These are phyloP conservation scores for Oropetium thomaeum DNA, from an alignment of 176 grass and related monocot genomes.

Conservation along the genomic window DNA sequence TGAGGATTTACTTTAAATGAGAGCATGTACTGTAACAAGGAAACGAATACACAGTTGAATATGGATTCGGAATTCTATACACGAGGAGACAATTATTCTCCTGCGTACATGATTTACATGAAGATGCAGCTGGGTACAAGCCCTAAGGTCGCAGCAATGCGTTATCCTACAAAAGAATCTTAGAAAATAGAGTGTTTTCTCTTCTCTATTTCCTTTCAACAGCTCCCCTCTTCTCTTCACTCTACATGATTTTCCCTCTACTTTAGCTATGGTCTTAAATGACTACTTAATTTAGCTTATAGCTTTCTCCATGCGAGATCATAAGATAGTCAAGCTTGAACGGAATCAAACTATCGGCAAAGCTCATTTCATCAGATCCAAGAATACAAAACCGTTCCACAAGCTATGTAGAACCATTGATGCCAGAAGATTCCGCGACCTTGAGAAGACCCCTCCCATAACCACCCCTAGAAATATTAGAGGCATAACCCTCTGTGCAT, in stretches of 20 bases:
- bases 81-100: conserved; percentile 27
- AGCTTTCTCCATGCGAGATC: conserved; percentile 5
- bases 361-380: conserved; percentile 87
- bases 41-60: neutral
- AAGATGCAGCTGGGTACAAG: conserved; percentile 20
- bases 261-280: neutral
- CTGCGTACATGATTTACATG: neutral
- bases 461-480: conserved; percentile 87
- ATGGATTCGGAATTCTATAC: conserved; percentile 13
- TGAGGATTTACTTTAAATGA: neutral
- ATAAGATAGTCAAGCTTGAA: conserved; percentile 18
- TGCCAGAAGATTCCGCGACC: conserved; percentile 72
- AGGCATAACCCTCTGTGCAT: conserved; percentile 81
- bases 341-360: neutral
- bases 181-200: neutral
- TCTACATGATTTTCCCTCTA: conserved; percentile 12
- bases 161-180: neutral
- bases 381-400: conserved; percentile 96
- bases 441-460: conserved; percentile 83
- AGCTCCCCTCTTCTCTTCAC: neutral
- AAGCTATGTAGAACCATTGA: conserved; percentile 88
- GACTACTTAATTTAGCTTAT: neutral
- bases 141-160: neutral
- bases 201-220: neutral
- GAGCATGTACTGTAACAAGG: neutral